phyloP scores from a whole-genome alignment of 805 yeast genomes.

The Pichia deserticola region DNA sequence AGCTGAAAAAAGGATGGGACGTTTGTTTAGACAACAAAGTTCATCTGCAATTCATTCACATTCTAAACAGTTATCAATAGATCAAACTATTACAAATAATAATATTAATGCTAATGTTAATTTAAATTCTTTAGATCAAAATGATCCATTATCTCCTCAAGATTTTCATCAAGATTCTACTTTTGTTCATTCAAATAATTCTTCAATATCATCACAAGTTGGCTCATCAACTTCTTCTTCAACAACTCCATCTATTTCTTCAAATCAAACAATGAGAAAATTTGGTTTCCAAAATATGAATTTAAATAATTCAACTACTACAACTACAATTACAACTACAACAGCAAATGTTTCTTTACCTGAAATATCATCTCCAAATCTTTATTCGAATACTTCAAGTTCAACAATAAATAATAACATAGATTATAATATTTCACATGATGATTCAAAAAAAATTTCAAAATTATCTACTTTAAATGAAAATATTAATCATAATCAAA shows the following conservation, averaged over 20 bases:
- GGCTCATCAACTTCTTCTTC: conserved; percentile 9
- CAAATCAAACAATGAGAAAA: conserved; percentile 13
- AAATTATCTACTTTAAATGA: conserved; percentile 9
- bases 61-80: not conserved
- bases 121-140: not conserved
- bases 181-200: conserved; percentile 10
- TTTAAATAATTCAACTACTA: not conserved
- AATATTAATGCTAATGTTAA: not conserved
- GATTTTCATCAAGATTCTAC: conserved; percentile 2
- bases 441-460: conserved; percentile 5
- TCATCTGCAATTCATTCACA: conserved; percentile 7
- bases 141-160: not conserved
- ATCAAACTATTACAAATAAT: not conserved
- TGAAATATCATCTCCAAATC: not conserved
- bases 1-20: conserved; percentile 30
- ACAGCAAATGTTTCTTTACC: not conserved
- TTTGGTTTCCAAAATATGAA: not conserved
- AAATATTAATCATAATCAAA: not conserved
- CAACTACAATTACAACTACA: not conserved
- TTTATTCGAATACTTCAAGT: not conserved
- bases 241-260: conserved; percentile 2
- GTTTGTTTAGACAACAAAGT: conserved; percentile 24
- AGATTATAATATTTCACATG: not conserved
- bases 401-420: not conserved
- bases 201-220: conserved; percentile 11